A percentile compares a stretch with the other conserved stretches of the same genome.
Evolutionary conservation across 2,329 filamentous ascomycete genomes (phyloP).

Genomic region (Botrytis fabae): DNA sequence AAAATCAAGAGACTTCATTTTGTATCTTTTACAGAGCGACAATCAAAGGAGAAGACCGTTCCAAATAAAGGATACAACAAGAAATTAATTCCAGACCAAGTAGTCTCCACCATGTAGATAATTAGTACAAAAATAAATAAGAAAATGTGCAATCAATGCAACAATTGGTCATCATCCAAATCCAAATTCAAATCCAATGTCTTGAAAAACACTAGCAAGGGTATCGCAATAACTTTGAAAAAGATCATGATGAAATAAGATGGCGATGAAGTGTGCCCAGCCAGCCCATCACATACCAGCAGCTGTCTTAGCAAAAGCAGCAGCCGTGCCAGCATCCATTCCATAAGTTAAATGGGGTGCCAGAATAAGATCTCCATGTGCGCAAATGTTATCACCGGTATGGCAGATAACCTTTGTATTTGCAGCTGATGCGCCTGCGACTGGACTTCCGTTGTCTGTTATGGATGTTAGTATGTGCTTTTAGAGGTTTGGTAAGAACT

Average conservation of each 20-base stretch:
- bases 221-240: no score
- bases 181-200: not conserved
- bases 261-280: not conserved
- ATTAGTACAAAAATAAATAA: not conserved
- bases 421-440: conserved; percentile 26
- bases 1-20: not conserved
- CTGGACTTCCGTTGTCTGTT: conserved; percentile 30
- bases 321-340: conserved; percentile 32
- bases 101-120: no score
- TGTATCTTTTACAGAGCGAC: no score
- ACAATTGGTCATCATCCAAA: not conserved
- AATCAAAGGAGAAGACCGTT: not conserved
- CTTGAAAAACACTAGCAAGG: not conserved
- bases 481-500: not conserved
- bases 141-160: not conserved
- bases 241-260: not conserved
- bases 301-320: conserved; percentile 29
- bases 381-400: conserved; percentile 33
- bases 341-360: conserved; percentile 33
- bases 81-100: not conserved
- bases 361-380: conserved; percentile 27
- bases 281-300: not conserved
- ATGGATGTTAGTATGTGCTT: not conserved
- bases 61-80: not conserved
- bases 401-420: conserved; percentile 34